Evolutionary conservation across 2,329 filamentous ascomycete species (phyloP).

Genomic region (Magnaporthiopsis poae): DNA sequence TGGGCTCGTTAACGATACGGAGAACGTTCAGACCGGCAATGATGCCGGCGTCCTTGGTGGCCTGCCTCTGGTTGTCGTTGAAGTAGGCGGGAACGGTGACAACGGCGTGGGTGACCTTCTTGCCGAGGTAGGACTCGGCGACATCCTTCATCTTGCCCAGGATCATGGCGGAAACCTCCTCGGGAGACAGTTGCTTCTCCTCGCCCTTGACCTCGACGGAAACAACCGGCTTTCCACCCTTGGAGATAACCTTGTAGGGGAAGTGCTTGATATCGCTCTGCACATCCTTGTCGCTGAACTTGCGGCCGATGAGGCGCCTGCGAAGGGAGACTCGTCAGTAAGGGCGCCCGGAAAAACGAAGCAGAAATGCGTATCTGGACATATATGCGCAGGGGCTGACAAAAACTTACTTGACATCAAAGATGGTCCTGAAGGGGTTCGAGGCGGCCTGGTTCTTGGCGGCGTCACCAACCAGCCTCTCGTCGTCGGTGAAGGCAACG

Average conservation of each 20-base stretch:
- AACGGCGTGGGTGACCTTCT: constrained; percentile 78
- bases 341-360: background rate
- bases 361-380: background rate
- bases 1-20: constrained; percentile 93
- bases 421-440: constrained; percentile 69
- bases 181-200: constrained; percentile 50
- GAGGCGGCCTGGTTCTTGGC: constrained; percentile 88
- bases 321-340: constrained; percentile 21
- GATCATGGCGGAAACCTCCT: constrained; percentile 54
- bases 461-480: constrained; percentile 92
- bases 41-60: constrained; percentile 85
- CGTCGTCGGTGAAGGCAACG: constrained; percentile 93
- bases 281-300: constrained; percentile 73
- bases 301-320: constrained; percentile 77
- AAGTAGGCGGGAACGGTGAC: constrained; percentile 96
- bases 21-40: constrained; percentile 92
- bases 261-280: constrained; percentile 96
- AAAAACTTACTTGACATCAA: constrained; percentile 66
- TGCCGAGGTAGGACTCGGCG: constrained; percentile 66
- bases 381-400: too few relatives aligned
- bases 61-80: constrained; percentile 95
- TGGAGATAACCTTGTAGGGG: constrained; percentile 86
- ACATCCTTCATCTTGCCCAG: constrained; percentile 54
- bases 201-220: constrained; percentile 52
- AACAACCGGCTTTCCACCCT: constrained; percentile 81